These are phyloP conservation scores for Bathelium albidoporum DNA, from an alignment of 495 filamentous ascomycete genomes.

Conservation along the genomic window DNA sequence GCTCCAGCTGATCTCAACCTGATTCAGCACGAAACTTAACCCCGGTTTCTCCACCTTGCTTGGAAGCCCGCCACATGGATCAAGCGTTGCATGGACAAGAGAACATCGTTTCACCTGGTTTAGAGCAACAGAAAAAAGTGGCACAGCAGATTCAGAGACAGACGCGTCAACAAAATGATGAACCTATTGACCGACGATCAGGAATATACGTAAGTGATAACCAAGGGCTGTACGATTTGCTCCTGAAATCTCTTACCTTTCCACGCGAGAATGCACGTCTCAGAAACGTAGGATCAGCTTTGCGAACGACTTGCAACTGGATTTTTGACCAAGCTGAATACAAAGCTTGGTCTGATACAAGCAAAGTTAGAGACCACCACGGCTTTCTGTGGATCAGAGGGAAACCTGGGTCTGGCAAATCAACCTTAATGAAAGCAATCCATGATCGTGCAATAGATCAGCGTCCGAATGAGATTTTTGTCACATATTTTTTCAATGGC, in stretches of 20 bases:
- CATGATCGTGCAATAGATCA: not conserved
- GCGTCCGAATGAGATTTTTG: not conserved
- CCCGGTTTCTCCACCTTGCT: too few species aligned
- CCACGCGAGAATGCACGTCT: not conserved
- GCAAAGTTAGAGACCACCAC: constrained; percentile 6
- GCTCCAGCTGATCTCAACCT: too few species aligned
- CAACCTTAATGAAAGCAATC: not conserved
- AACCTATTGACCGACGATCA: too few species aligned
- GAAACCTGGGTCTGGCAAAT: constrained; percentile 24
- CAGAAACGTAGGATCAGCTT: not conserved
- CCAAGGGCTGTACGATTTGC: not conserved
- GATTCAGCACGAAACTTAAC: too few species aligned
- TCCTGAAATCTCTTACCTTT: not conserved
- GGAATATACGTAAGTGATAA: too few species aligned
- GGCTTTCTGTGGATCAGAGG: constrained; percentile 24
- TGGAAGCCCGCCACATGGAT: too few species aligned
- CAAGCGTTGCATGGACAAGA: too few species aligned
- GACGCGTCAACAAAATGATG: too few species aligned
- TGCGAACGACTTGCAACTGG: not conserved
- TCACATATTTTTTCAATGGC: not conserved
- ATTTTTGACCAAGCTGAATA: not conserved
- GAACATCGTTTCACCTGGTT: too few species aligned
- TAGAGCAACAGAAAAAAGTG: too few species aligned
- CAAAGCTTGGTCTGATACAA: not conserved
- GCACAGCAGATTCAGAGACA: too few species aligned